Base-by-base conservation (phyloP, 306 rosid genomes). In the Dryas octopetala region DNA sequence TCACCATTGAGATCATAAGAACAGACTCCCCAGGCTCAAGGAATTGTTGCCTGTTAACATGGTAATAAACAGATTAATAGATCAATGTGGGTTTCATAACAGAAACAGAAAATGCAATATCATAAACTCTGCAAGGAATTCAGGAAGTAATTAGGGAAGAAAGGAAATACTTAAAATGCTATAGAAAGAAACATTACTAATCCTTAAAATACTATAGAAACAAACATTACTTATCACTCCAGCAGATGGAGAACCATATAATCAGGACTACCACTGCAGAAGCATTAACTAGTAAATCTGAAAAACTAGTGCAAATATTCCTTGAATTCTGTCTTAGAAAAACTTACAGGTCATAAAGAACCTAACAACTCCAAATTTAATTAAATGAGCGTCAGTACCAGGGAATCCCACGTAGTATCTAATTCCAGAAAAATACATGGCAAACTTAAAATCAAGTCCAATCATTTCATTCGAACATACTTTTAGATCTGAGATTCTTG, bases 21-120 rank as follows among this genome's bases (percentile, higher is more conserved):
- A 96, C 94, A 28, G 99, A 92, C 84, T 96, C 99, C 45, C 96
- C 98, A 44, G 98, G 99, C 38, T 92, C 99, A 71, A 96, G 87
- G 79, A 96, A 96, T 62, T 96, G 96, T 61, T 96, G 98, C 99
- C 98, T 96, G 70, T 78, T 66, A 69, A 68, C 47, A 70, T 5
- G 74, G 43, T 19, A 59, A 70, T 52, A 69, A 5, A n/a, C 50
- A 46, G 50, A 78, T 65, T 47, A 72, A 26, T 50, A 50, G 5
- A 43, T 54, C 15, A 41, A 40, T 1, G 11, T 28, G 40, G 47
- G 12, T 41, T 41, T 57, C 68, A 60, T 13, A 63, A 45, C 45
- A 9, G 54, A 19, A 80, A 16, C 23, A n/a, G 46, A 23, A 5
- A 43, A 55, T 5, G 12, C 50, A 15, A 60, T 28, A 41, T 26